phyloP scores from a whole-genome alignment of 192 early-diverging fungal genomes.

The Oehlia diaphana region DNA sequence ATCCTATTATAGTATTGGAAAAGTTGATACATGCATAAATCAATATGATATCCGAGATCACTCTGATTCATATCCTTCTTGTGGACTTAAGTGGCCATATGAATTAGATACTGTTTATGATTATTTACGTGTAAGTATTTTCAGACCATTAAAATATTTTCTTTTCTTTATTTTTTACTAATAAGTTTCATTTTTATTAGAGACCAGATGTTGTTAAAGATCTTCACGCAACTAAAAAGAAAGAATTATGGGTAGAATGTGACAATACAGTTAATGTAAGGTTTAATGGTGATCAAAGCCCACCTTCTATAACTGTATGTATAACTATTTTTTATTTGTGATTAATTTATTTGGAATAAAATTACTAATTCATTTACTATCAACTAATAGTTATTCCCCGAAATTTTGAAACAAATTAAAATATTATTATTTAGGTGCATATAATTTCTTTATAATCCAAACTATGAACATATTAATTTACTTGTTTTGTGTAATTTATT shows the following conservation, averaged over 20 bases:
- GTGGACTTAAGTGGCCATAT: conserved; percentile 57
- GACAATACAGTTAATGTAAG: conserved; percentile 41
- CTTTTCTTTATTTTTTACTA: background rate
- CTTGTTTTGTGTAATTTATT: background rate
- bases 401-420: conserved; percentile 52
- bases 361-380: background rate
- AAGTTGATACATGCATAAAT: conserved; percentile 47
- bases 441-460: background rate
- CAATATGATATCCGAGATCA: conserved; percentile 56
- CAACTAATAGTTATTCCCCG: conserved; percentile 61
- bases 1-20: background rate
- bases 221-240: conserved; percentile 51
- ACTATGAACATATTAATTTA: background rate
- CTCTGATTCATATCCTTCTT: conserved; percentile 43
- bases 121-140: conserved; percentile 51
- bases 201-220: conserved; percentile 46
- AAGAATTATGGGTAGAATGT: conserved; percentile 65
- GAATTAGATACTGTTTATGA: conserved; percentile 43
- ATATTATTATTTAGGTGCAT: conserved; percentile 65
- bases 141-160: background rate
- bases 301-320: conserved; percentile 59
- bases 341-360: background rate
- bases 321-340: background rate
- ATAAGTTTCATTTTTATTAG: conserved; percentile 31
- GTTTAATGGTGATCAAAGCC: conserved; percentile 51